Evolutionary conservation across 345 rosid genomes (phyloP).

Genomic region (Eucalyptus tenuipes): DNA sequence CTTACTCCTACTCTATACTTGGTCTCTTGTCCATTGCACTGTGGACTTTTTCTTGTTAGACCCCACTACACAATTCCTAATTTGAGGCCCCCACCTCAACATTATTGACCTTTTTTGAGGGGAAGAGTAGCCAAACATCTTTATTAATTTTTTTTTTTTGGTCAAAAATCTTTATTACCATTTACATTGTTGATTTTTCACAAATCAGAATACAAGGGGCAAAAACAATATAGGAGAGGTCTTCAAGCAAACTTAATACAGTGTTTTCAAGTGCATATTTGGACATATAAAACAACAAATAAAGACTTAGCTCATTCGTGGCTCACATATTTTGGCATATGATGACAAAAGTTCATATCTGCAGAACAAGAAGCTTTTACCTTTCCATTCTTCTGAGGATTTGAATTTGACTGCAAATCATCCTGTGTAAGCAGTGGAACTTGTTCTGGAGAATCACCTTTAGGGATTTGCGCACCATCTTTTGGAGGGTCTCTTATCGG

Average conservation of each 20-base stretch:
- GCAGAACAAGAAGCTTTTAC: constrained; percentile 13
- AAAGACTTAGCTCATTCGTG: not conserved
- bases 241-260: not conserved
- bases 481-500: constrained; percentile 43
- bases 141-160: not conserved
- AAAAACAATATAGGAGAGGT: not conserved
- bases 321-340: not conserved
- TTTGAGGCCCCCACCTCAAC: not conserved
- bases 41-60: not conserved
- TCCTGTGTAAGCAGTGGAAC: constrained; percentile 51
- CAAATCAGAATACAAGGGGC: not conserved
- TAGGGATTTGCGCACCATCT: constrained; percentile 9
- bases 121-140: not conserved
- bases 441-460: constrained; percentile 38
- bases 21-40: not conserved
- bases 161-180: not conserved
- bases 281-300: not conserved
- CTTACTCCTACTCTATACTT: not conserved
- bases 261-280: not conserved
- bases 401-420: constrained; percentile 11
- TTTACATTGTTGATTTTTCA: not conserved
- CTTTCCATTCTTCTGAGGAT: constrained; percentile 39
- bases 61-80: not conserved
- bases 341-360: not conserved
- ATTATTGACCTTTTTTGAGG: not conserved